A percentile compares a stretch with the other conserved stretches of the same genome.
phyloP scores from a whole-genome alignment of 331 rosid genomes.

The Rhamnella rubrinervis region DNA sequence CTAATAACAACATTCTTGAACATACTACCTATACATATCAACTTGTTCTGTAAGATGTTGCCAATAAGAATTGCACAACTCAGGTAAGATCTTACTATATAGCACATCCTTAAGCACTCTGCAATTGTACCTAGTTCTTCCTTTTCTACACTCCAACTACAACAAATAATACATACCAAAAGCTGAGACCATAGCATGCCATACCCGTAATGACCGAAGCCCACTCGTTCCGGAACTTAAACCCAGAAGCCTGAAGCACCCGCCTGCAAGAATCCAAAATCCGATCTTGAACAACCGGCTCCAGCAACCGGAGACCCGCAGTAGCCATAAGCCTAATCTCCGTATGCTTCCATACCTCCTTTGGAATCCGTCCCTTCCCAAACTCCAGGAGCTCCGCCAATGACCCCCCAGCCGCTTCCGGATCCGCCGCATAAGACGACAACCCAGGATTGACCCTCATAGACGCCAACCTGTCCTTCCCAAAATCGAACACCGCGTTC shows the following conservation, averaged over 20 bases:
- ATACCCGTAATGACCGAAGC: conserved; percentile 87
- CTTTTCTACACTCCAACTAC: no score
- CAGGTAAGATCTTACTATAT: no score
- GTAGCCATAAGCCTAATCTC: conserved; percentile 94
- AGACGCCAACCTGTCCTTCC: conserved; percentile 48
- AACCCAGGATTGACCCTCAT: conserved; percentile 79
- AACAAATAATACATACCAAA: neutral
- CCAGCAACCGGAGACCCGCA: conserved; percentile 82
- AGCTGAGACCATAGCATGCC: neutral
- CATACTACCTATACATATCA: no score
- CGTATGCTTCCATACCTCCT: conserved; percentile 59
- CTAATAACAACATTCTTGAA: no score
- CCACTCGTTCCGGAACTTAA: conserved; percentile 75
- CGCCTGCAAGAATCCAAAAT: conserved; percentile 67
- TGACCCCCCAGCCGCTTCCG: conserved; percentile 59
- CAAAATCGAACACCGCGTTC: conserved; percentile 46
- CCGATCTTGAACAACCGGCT: conserved; percentile 42
- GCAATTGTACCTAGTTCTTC: no score
- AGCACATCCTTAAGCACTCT: no score
- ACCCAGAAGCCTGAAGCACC: conserved; percentile 56
- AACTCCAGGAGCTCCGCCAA: conserved; percentile 63
- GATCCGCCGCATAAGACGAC: conserved; percentile 58
- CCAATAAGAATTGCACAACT: no score
- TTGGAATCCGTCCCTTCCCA: conserved; percentile 61
- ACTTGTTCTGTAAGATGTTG: no score